Evolutionary conservation across 1,139 yeast genomes (phyloP).

Genomic region (Pichia sorboxylosa): DNA sequence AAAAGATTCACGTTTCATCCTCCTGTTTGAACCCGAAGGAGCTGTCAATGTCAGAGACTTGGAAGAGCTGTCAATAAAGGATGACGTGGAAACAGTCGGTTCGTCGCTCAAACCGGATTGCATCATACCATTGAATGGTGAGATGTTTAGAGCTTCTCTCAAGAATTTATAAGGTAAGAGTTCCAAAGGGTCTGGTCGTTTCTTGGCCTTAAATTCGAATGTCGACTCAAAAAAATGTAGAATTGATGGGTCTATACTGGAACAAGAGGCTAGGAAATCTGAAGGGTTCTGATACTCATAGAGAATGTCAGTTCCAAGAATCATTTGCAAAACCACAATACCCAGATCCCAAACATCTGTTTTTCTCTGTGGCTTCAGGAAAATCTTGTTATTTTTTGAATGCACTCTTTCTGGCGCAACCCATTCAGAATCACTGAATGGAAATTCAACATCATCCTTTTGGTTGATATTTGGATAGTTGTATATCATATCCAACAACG

Average conservation of each 20-base stretch:
- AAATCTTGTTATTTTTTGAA: conserved; percentile 24
- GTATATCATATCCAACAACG: conserved; percentile 47
- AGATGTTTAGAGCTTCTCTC: conserved; percentile 46
- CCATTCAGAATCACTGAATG: conserved; percentile 36
- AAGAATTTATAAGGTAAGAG: conserved; percentile 72
- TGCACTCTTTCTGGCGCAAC: conserved; percentile 61
- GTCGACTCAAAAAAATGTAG: conserved; percentile 57
- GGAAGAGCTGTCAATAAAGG: conserved; percentile 1
- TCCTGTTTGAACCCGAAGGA: not conserved
- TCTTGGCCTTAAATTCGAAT: conserved; percentile 54
- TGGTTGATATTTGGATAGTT: conserved; percentile 33
- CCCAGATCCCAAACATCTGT: conserved; percentile 94
- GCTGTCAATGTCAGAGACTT: not conserved
- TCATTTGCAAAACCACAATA: conserved; percentile 59
- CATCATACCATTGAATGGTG: conserved; percentile 15
- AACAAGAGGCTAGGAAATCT: conserved; percentile 42
- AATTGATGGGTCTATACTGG: conserved; percentile 37
- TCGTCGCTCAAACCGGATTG: conserved; percentile 1
- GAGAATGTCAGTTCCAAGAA: conserved; percentile 50
- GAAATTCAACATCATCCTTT: conserved; percentile 13
- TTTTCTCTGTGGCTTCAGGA: conserved; percentile 46
- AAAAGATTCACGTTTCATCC: conserved; percentile 20
- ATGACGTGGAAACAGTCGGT: not conserved
- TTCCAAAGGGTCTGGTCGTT: conserved; percentile 74
- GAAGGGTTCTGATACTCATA: conserved; percentile 47